Conservation (phyloP, 495 filamentous ascomycete genomes). For the Penicillium simplicissimum region DNA sequence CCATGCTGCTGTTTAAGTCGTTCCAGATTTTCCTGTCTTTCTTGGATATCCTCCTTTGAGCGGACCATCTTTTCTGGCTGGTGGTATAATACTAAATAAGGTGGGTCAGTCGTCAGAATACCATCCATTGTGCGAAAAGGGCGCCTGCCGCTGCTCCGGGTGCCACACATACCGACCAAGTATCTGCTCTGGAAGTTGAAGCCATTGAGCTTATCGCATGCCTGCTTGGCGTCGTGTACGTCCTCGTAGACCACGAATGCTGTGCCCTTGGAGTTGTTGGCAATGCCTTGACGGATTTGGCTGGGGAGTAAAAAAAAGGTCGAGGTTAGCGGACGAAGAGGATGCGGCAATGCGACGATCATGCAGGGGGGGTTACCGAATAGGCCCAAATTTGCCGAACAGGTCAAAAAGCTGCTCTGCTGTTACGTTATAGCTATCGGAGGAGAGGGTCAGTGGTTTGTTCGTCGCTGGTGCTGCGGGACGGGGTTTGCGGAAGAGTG, state of each 20-base stretch:
- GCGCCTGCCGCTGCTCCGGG: not conserved
- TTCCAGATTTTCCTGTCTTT: constrained; percentile 95
- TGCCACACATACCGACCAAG: constrained; percentile 78
- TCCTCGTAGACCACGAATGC: constrained; percentile 99
- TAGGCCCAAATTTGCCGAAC: constrained; percentile 91
- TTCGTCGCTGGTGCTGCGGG: not conserved
- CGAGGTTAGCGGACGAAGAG: not conserved
- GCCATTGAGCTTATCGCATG: constrained; percentile 98
- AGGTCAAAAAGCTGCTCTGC: constrained; percentile 92
- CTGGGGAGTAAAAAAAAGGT: constrained; percentile 51
- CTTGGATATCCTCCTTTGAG: constrained; percentile 90
- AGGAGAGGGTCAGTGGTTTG: constrained; percentile 1
- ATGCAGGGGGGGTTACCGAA: constrained; percentile 63
- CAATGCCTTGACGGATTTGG: constrained; percentile 97
- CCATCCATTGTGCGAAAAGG: not conserved
- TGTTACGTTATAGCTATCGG: constrained; percentile 85
- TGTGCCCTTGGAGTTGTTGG: constrained; percentile 95
- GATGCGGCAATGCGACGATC: not conserved
- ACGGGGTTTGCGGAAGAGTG: constrained; percentile 1
- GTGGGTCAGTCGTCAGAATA: constrained; percentile 12
- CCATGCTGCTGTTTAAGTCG: constrained; percentile 95
- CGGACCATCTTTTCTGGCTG: constrained; percentile 96
- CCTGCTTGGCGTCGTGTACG: constrained; percentile 97
- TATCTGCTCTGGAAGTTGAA: constrained; percentile 99
- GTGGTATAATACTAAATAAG: constrained; percentile 81